These are phyloP conservation scores for Coemansia sp. DNA, from an alignment of 192 early-diverging fungal species.

Conservation along the genomic window DNA sequence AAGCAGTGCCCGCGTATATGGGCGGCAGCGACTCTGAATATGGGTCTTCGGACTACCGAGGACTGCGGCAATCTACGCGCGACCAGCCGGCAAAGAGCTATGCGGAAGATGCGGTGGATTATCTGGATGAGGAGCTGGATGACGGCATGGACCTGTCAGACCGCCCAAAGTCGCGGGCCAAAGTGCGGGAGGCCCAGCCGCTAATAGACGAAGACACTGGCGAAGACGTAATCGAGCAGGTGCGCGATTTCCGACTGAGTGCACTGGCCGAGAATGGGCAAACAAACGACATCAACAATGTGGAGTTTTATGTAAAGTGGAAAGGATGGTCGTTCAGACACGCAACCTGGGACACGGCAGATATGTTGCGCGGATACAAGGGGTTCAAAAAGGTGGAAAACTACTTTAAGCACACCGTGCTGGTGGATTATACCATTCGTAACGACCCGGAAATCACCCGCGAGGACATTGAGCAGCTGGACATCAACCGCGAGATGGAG, in stretches of 20 bases:
- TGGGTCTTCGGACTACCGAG: slow-evolving; percentile 47
- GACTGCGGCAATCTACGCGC: slow-evolving; percentile 43
- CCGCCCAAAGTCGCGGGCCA: slow-evolving; percentile 14
- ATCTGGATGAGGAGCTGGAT: slow-evolving; percentile 42
- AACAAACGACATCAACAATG: slow-evolving; percentile 49
- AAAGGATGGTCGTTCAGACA: slow-evolving; percentile 84
- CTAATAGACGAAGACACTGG: slow-evolving; percentile 46
- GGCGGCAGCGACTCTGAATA: slow-evolving; percentile 52
- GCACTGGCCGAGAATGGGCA: slow-evolving; percentile 21
- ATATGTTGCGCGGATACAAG: slow-evolving; percentile 67
- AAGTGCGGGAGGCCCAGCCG: slow-evolving; percentile 26
- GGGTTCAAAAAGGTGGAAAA: slow-evolving; percentile 89
- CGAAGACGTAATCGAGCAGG: slow-evolving; percentile 49
- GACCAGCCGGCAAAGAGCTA: slow-evolving; percentile 45
- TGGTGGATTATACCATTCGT: slow-evolving; percentile 59
- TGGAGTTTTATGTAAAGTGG: slow-evolving; percentile 95
- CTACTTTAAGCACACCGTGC: slow-evolving; percentile 67
- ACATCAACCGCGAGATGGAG: slow-evolving; percentile 80
- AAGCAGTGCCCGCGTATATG: slow-evolving; percentile 30
- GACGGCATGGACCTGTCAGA: slow-evolving; percentile 30
- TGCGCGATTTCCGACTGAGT: slow-evolving; percentile 48
- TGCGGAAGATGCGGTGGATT: slow-evolving; percentile 48
- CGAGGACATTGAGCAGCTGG: slow-evolving; percentile 87
- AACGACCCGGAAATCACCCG: slow-evolving; percentile 66
- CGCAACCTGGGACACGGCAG: slow-evolving; percentile 83